A percentile compares a stretch with the other conserved stretches of the same genome.
These are phyloP conservation scores for Phialophora verrucosa DNA, from an alignment of 2,329 filamentous ascomycete genomes.

Conservation along the genomic window DNA sequence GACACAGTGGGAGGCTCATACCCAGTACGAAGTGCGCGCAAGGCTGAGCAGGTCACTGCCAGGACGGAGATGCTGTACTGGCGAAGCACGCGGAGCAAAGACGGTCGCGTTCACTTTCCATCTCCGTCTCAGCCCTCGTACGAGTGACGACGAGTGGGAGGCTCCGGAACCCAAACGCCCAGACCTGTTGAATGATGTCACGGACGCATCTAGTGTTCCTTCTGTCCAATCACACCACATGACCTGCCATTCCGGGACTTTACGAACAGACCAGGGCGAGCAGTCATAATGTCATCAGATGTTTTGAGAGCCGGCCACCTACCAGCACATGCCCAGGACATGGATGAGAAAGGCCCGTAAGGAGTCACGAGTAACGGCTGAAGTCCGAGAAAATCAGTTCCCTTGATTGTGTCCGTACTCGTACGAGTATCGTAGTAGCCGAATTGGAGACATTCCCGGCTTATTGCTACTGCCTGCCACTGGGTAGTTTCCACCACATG, in stretches of 20 bases:
- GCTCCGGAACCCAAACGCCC: background rate
- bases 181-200: background rate
- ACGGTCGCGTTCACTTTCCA: no score
- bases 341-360: no score
- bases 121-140: no score
- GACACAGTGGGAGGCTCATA: no score
- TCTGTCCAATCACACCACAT: background rate
- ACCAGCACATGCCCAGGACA: no score
- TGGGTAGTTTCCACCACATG: background rate
- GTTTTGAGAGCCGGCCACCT: background rate
- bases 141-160: background rate
- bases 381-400: no score
- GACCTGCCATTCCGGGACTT: background rate
- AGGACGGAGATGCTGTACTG: no score
- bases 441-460: background rate
- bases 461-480: background rate
- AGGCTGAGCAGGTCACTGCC: no score
- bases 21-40: no score
- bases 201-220: background rate
- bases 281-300: conserved; percentile 10
- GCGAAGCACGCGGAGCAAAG: no score
- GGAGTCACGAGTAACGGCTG: no score
- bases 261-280: background rate
- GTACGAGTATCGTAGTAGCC: background rate
- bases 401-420: no score